phyloP scores from a whole-genome alignment of 306 rosid species.

The Myrica gale region DNA sequence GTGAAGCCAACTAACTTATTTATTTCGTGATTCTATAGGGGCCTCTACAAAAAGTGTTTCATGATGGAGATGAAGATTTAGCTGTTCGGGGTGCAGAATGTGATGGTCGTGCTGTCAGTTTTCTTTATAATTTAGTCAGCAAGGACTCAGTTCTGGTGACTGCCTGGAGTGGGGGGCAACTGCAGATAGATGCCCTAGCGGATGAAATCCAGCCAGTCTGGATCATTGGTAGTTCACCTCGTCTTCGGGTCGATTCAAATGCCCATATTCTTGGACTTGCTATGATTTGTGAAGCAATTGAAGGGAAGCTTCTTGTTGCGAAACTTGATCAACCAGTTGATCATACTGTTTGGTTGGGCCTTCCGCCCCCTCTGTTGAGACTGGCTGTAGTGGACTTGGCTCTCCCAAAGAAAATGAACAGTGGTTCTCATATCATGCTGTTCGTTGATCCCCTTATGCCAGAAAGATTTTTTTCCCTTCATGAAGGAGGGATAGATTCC shows the following conservation, averaged over 20 bases:
- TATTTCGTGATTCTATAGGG: conserved; percentile 56
- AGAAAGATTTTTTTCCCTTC: conserved; percentile 81
- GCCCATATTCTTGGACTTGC: conserved; percentile 81
- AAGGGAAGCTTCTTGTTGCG: conserved; percentile 32
- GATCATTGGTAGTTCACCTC: conserved; percentile 72
- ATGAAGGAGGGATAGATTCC: conserved; percentile 91
- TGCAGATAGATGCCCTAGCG: conserved; percentile 91
- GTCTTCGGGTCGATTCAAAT: conserved; percentile 66
- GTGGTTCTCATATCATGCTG: conserved; percentile 59
- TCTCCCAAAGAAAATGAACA: conserved; percentile 57
- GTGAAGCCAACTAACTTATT: conserved; percentile 12
- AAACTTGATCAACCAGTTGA: conserved; percentile 62
- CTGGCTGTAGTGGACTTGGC: conserved; percentile 90
- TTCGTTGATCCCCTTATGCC: conserved; percentile 76
- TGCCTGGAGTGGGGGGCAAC: conserved; percentile 96
- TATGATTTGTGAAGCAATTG: conserved; percentile 81
- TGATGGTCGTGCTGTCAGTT: conserved; percentile 79
- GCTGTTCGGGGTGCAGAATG: conserved; percentile 67
- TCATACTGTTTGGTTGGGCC: conserved; percentile 73
- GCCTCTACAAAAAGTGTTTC: conserved; percentile 71
- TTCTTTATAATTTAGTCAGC: conserved; percentile 70
- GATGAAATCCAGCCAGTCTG: conserved; percentile 96
- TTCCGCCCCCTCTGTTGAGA: conserved; percentile 79
- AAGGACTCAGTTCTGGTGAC: conserved; percentile 85
- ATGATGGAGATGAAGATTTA: conserved; percentile 51